Conservation (phyloP, 1,139 yeast species). For the Blastobotrys indianensis region DNA sequence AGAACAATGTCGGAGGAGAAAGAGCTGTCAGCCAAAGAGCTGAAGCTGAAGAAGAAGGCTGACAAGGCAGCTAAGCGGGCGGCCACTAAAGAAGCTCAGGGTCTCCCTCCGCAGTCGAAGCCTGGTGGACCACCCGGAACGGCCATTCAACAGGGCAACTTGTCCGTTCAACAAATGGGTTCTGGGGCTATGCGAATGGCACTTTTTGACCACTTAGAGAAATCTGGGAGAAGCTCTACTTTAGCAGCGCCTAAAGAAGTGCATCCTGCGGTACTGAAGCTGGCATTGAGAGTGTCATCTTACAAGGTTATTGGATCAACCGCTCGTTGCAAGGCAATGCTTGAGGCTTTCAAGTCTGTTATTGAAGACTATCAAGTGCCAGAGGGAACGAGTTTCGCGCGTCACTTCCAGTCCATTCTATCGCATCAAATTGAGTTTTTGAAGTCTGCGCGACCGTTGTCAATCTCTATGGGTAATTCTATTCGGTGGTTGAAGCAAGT, state of each 20-base stretch:
- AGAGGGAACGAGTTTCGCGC: slow-evolving; percentile 71
- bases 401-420: slow-evolving; percentile 83
- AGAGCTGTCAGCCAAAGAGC: slow-evolving; percentile 64
- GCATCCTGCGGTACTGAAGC: slow-evolving; percentile 77
- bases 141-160: neutral
- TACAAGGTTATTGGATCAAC: slow-evolving; percentile 87
- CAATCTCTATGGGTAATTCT: slow-evolving; percentile 96
- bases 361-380: slow-evolving; percentile 82
- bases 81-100: slow-evolving; percentile 40
- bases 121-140: slow-evolving; percentile 1
- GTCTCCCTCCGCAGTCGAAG: slow-evolving; percentile 8
- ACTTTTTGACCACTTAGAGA: slow-evolving; percentile 82
- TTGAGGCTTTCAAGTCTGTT: slow-evolving; percentile 76
- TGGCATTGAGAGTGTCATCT: slow-evolving; percentile 76
- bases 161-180: neutral
- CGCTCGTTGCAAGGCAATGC: slow-evolving; percentile 78
- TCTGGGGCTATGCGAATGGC: slow-evolving; percentile 29
- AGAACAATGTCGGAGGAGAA: neutral
- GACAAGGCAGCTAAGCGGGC: slow-evolving; percentile 91
- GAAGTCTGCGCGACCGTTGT: slow-evolving; percentile 85
- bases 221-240: slow-evolving; percentile 33
- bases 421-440: slow-evolving; percentile 93
- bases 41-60: slow-evolving; percentile 79
- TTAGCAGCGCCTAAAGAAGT: slow-evolving; percentile 49
- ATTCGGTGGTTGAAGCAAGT: slow-evolving; percentile 96